These are phyloP conservation scores for Takashimella tepidaria DNA, from an alignment of 1,284 basidiomycete genomes.

Conservation along the genomic window DNA sequence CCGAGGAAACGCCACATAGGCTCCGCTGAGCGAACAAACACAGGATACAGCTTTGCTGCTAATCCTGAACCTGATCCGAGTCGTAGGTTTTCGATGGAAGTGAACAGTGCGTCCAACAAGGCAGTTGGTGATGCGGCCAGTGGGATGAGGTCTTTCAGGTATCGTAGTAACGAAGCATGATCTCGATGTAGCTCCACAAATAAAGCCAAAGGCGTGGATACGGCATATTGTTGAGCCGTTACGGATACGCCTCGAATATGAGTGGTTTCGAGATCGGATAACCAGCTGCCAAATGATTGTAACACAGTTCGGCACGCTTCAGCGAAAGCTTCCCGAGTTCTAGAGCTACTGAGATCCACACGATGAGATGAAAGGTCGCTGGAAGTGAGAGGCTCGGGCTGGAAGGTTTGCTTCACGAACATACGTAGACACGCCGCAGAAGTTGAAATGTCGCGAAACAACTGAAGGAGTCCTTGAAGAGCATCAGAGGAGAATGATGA, in stretches of 20 bases:
- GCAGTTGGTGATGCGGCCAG: slow-evolving; percentile 54
- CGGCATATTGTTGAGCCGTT: slow-evolving; percentile 11
- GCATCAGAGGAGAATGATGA: slow-evolving; percentile 59
- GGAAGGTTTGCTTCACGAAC: slow-evolving; percentile 54
- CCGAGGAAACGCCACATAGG: slow-evolving; percentile 70
- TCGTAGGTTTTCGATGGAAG: neutral
- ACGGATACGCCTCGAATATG: slow-evolving; percentile 51
- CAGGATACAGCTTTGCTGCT: neutral
- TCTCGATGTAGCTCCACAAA: slow-evolving; percentile 54
- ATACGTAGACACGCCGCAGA: slow-evolving; percentile 58
- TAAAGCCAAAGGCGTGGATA: slow-evolving; percentile 64
- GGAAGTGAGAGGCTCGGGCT: slow-evolving; percentile 6
- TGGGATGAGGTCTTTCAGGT: slow-evolving; percentile 47
- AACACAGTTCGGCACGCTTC: slow-evolving; percentile 64
- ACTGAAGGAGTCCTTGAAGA: slow-evolving; percentile 59
- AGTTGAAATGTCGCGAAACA: slow-evolving; percentile 57
- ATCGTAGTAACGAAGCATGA: slow-evolving; percentile 52
- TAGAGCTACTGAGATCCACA: slow-evolving; percentile 43
- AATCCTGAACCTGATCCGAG: neutral
- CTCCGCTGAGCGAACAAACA: slow-evolving; percentile 58
- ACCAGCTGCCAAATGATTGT: slow-evolving; percentile 61
- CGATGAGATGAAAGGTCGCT: slow-evolving; percentile 8
- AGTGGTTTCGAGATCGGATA: slow-evolving; percentile 60
- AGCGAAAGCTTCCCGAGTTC: slow-evolving; percentile 72
- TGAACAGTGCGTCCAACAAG: slow-evolving; percentile 59